phyloP scores from a whole-genome alignment of 1,284 basidiomycete genomes.

The Cutaneotrichosporon sp. region DNA sequence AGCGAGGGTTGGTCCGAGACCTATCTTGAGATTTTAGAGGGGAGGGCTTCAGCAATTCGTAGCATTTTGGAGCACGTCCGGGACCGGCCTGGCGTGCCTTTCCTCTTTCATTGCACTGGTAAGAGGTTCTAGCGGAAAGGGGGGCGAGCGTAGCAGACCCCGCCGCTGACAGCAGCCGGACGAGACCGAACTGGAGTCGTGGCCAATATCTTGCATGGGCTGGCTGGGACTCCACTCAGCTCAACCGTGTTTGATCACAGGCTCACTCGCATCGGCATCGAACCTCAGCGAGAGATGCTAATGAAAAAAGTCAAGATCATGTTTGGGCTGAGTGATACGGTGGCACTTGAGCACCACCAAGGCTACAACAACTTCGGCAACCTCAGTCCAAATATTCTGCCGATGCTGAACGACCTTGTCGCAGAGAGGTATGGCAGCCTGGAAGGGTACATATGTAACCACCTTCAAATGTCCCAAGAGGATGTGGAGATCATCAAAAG shows the following conservation, averaged over 20 bases:
- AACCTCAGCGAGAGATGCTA: slow-evolving; percentile 14
- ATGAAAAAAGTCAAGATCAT: neutral
- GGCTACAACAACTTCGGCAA: slow-evolving; percentile 7
- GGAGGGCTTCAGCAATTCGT: slow-evolving; percentile 2
- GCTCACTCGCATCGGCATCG: slow-evolving; percentile 17
- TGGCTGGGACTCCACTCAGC: slow-evolving; percentile 8
- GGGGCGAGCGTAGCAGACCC: too few relatives aligned
- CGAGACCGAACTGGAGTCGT: slow-evolving; percentile 17
- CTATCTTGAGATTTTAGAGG: slow-evolving; percentile 5
- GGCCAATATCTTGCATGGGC: slow-evolving; percentile 12
- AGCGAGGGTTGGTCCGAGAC: slow-evolving; percentile 6
- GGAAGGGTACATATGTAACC: slow-evolving; percentile 7
- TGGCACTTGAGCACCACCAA: neutral
- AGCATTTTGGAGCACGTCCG: slow-evolving; percentile 15
- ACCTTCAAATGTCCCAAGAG: slow-evolving; percentile 7
- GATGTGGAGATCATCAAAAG: slow-evolving; percentile 9
- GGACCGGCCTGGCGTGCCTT: slow-evolving; percentile 2
- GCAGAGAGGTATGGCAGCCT: slow-evolving; percentile 10
- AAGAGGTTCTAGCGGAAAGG: too few relatives aligned
- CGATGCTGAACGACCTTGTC: neutral
- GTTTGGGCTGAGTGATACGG: too few relatives aligned
- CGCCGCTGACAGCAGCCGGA: slow-evolving; percentile 8
- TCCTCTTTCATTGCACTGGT: slow-evolving; percentile 20
- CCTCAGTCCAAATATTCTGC: slow-evolving; percentile 6
- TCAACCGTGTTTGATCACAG: slow-evolving; percentile 13